Percentiles rank a stretch among this genome's conserved stretches.
These are phyloP conservation scores for Cyanidiococcus yangmingshanensis DNA, from an alignment of 23 red algal genomes.

Conservation along the genomic window DNA sequence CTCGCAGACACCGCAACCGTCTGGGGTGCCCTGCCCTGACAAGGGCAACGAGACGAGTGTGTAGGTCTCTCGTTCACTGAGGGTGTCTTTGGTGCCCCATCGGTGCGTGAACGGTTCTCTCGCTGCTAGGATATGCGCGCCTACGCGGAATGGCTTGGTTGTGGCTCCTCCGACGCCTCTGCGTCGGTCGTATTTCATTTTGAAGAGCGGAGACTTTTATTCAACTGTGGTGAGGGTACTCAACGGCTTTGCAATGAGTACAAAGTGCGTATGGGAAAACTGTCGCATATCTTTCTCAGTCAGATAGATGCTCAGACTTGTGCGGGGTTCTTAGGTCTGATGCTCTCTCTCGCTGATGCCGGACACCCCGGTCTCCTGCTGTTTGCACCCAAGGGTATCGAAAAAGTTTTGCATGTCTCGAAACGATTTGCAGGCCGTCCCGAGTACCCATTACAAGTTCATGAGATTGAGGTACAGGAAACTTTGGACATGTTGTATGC, in stretches of 20 bases:
- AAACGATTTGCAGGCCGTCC: slow-evolving; percentile 51
- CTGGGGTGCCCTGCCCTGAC: too few relatives aligned
- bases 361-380: slow-evolving; percentile 37
- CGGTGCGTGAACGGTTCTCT: too few relatives aligned
- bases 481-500: not conserved
- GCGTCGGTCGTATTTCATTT: slow-evolving; percentile 58
- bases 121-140: too few relatives aligned
- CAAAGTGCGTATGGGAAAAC: slow-evolving; percentile 30
- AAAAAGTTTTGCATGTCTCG: slow-evolving; percentile 31
- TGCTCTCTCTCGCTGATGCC: slow-evolving; percentile 73
- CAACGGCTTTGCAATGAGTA: slow-evolving; percentile 76
- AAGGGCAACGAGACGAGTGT: too few relatives aligned
- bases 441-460: slow-evolving; percentile 19
- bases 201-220: slow-evolving; percentile 68
- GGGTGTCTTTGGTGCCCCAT: too few relatives aligned
- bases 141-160: not conserved
- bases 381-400: slow-evolving; percentile 48
- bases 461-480: slow-evolving; percentile 28
- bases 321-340: slow-evolving; percentile 64
- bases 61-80: too few relatives aligned
- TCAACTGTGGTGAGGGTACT: slow-evolving; percentile 84
- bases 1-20: too few relatives aligned
- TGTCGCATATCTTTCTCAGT: slow-evolving; percentile 47
- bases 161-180: not conserved
- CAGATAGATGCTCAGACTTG: slow-evolving; percentile 34